Base-by-base conservation (phyloP, 805 yeast species). In the Kodamaea sagamina region DNA sequence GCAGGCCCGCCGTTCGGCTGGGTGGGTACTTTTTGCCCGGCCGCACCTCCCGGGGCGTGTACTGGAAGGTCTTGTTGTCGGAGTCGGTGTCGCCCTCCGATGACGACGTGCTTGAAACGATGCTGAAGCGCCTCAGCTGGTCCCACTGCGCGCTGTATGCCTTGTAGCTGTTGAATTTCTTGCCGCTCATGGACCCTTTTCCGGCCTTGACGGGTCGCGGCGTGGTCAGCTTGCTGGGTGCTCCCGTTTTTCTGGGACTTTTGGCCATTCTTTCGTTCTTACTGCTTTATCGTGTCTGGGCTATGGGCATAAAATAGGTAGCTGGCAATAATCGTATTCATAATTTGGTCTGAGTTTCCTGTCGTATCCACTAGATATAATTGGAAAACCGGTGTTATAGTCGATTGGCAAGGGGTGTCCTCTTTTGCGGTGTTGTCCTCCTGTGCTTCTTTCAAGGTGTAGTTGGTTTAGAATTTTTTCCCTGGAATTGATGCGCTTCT, bases 71-170 rank as follows among this genome's bases (percentile, higher is more conserved):
- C 32, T 37, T 37, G 12, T 11, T 39, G 3, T 53, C 54, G 9
- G 59, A 47, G 26, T 60, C 66, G n/a, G 65, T 58, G 19, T 58
- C 64, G 34, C 4, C 34, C n/a, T 29, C 34, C 4, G 34, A 29
- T 9, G 67, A 60, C 8, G 57, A 47, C 9, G 67, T 57, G 18
- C 64, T 55, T 5, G 65, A 49, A 2, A 59, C 71, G 11, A 70
- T 56, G 49, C 72, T 67, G 42, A 68, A 62, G 36, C 71, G 47
- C 40, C 72, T 41, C 35, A 45, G 47, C n/a, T 32, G 27, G 17
- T 29, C 34, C 34, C 34, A 29, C 17, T 15, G 19, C 15, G 17
- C 10, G 17, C 17, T 29, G 18, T 29, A 29, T 10, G 34, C 34
- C 29, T 38, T 46, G 47, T 61, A 58, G 16, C 55, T 48, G 32